These are phyloP conservation scores for Escallonia herrerae DNA, from an alignment of 129 eudicot species.

Conservation along the genomic window DNA sequence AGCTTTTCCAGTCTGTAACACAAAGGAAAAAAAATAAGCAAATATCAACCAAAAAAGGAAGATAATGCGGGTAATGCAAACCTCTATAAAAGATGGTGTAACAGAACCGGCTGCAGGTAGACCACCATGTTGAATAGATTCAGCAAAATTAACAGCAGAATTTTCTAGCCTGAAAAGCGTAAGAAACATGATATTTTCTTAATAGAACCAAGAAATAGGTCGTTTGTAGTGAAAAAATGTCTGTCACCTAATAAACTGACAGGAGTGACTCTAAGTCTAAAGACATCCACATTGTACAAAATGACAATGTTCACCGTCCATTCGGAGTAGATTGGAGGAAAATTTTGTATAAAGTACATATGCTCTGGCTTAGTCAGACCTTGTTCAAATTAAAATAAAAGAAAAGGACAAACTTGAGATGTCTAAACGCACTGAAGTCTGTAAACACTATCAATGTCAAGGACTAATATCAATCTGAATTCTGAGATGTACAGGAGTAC, in stretches of 20 bases:
- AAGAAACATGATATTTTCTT: constrained; percentile 1
- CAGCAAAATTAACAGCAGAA: constrained; percentile 55
- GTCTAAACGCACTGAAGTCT: too few relatives aligned
- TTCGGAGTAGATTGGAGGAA: too few relatives aligned
- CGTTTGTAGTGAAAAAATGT: background rate
- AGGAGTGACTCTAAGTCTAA: too few relatives aligned
- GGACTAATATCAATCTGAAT: too few relatives aligned
- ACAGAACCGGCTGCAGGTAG: constrained; percentile 64
- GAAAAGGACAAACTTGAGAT: too few relatives aligned
- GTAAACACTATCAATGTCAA: too few relatives aligned
- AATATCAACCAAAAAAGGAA: background rate
- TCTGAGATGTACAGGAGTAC: too few relatives aligned
- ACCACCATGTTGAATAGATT: constrained; percentile 64
- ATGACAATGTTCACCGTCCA: too few relatives aligned
- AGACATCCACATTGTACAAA: too few relatives aligned
- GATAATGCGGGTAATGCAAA: constrained; percentile 11
- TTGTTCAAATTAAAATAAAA: too few relatives aligned
- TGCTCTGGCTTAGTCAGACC: too few relatives aligned
- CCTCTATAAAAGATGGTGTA: constrained; percentile 85
- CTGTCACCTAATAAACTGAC: background rate
- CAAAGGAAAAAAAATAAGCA: background rate
- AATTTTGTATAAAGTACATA: too few relatives aligned
- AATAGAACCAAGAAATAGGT: background rate
- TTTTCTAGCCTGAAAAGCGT: constrained; percentile 57
- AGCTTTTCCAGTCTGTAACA: constrained; percentile 78